These are phyloP conservation scores for Cicer cuneatum DNA, from an alignment of 306 rosid genomes.

Conservation along the genomic window DNA sequence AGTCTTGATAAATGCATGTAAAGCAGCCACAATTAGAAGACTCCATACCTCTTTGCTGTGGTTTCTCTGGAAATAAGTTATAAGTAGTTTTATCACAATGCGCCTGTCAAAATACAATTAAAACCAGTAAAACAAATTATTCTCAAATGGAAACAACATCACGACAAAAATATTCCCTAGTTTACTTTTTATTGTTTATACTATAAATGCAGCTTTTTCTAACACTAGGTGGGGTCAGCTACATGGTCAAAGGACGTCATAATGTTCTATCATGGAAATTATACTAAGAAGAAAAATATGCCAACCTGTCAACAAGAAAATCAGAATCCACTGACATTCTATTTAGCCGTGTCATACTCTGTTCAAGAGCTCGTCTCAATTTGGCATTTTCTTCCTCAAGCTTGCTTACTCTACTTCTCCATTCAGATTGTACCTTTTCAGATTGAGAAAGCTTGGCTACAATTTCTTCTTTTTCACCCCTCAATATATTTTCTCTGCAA, in stretches of 20 bases:
- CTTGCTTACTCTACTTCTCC: slow-evolving; percentile 85
- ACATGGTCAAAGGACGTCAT: slow-evolving; percentile 1
- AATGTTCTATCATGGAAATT: neutral
- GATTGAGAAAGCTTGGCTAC: slow-evolving; percentile 72
- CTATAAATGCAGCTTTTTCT: neutral
- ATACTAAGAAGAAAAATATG: slow-evolving; percentile 39
- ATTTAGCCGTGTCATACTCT: slow-evolving; percentile 91
- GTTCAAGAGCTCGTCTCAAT: slow-evolving; percentile 88
- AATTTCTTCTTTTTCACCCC: slow-evolving; percentile 74
- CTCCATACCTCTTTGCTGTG: slow-evolving; percentile 91
- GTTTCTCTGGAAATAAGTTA: slow-evolving; percentile 90
- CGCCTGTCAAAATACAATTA: slow-evolving; percentile 73
- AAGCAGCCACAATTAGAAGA: slow-evolving; percentile 30
- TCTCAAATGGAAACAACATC: slow-evolving; percentile 24
- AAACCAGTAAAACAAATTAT: slow-evolving; percentile 34
- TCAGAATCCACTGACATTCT: slow-evolving; percentile 99
- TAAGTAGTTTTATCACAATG: slow-evolving; percentile 87
- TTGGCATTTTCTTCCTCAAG: slow-evolving; percentile 95
- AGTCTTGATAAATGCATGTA: slow-evolving; percentile 20
- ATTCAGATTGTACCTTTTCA: slow-evolving; percentile 73
- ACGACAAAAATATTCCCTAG: slow-evolving; percentile 1
- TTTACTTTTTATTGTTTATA: neutral
- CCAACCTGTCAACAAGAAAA: slow-evolving; percentile 95
- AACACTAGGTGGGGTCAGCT: neutral
- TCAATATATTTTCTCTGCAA: slow-evolving; percentile 59